Evolutionary conservation across 257 asterid genomes (phyloP).

Genomic region (Hygrophila difformis): DNA sequence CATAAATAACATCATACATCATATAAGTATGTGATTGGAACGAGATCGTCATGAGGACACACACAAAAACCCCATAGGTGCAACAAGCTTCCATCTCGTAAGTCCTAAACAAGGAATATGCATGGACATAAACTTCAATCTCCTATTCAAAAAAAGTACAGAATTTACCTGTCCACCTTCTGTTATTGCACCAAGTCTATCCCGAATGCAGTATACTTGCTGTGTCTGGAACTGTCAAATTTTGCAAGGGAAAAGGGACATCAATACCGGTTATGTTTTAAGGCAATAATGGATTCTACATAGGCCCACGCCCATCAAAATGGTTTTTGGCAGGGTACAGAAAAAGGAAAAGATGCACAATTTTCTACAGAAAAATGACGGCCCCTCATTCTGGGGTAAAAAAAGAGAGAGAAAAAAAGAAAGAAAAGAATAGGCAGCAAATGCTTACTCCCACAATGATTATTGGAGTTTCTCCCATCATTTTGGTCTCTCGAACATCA

Average conservation of each 20-base stretch:
- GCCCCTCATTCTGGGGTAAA: background rate
- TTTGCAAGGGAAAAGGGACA: slow-evolving; percentile 12
- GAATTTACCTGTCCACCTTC: slow-evolving; percentile 87
- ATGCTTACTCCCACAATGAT: slow-evolving; percentile 64
- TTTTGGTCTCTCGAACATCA: slow-evolving; percentile 84
- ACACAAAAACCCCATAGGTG: no score
- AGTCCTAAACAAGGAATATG: background rate
- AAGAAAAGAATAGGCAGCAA: no score
- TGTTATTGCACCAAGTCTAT: slow-evolving; percentile 59
- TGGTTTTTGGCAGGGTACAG: no score
- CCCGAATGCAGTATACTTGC: slow-evolving; percentile 84
- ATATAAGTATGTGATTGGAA: no score
- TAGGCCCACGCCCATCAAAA: no score
- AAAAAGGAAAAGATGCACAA: no score
- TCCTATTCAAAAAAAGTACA: background rate
- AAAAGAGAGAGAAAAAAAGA: background rate
- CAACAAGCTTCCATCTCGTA: no score
- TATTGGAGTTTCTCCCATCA: slow-evolving; percentile 94
- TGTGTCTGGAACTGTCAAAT: slow-evolving; percentile 84
- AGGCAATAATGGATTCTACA: background rate
- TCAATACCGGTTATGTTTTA: slow-evolving; percentile 7
- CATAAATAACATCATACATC: no score
- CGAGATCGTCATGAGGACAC: no score
- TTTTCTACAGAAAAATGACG: background rate
- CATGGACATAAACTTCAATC: background rate